Percentiles rank a stretch among this genome's conserved stretches.
Conservation (phyloP, 2,329 filamentous ascomycete genomes). For the Sphaceloma murrayae region DNA sequence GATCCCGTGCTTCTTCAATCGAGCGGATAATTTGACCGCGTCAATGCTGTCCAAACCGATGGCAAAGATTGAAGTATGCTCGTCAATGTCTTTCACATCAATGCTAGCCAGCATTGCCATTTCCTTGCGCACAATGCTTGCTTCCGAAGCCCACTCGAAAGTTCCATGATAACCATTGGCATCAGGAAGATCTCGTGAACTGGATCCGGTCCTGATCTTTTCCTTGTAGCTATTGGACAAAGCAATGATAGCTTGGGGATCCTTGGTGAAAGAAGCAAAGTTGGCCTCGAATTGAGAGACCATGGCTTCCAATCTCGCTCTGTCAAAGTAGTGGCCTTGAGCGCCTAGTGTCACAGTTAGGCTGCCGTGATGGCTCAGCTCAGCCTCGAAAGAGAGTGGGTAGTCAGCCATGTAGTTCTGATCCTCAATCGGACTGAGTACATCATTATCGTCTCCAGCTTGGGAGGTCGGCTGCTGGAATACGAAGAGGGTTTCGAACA, state of each 20-base stretch:
- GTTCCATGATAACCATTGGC: slow-evolving; percentile 23
- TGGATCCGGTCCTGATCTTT: slow-evolving; percentile 17
- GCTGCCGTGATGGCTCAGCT: slow-evolving; percentile 39
- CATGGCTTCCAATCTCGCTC: slow-evolving; percentile 31
- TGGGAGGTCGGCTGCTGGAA: slow-evolving; percentile 61
- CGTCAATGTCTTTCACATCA: slow-evolving; percentile 42
- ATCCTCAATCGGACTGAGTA: slow-evolving; percentile 16
- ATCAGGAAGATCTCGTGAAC: slow-evolving; percentile 15
- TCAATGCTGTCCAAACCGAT: slow-evolving; percentile 89
- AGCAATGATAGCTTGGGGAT: slow-evolving; percentile 25
- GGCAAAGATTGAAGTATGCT: slow-evolving; percentile 60
- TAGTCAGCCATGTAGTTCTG: slow-evolving; percentile 49
- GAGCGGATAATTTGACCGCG: slow-evolving; percentile 70
- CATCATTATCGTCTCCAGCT: slow-evolving; percentile 1
- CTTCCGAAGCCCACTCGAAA: slow-evolving; percentile 52
- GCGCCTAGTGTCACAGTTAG: slow-evolving; percentile 53
- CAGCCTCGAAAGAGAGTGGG: slow-evolving; percentile 66
- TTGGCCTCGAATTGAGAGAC: slow-evolving; percentile 36
- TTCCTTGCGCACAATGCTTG: slow-evolving; percentile 48
- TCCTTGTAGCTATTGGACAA: slow-evolving; percentile 18
- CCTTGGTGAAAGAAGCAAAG: slow-evolving; percentile 30
- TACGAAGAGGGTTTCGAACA: slow-evolving; percentile 77
- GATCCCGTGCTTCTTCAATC: slow-evolving; percentile 53
- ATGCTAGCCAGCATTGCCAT: slow-evolving; percentile 54
- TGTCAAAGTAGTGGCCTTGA: slow-evolving; percentile 38